Base-by-base conservation (phyloP, 768 basidiomycete species). In the Pisolithus marmoratus region DNA sequence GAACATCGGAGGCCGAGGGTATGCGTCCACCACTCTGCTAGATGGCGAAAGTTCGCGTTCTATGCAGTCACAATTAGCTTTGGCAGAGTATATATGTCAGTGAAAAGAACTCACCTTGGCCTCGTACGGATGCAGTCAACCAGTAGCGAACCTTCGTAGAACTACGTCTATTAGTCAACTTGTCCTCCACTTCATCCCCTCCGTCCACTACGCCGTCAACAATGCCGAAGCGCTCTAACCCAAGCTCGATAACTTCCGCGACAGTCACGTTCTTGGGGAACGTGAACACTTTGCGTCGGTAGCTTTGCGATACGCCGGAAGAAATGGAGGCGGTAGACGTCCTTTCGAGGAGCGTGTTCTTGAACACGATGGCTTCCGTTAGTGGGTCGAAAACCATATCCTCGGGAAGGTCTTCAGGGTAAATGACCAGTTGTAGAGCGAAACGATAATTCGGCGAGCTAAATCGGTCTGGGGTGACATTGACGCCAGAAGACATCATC, bases 181-280 rank as follows among this genome's bases (percentile, higher is more conserved):
- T 94, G 64, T 97, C 95, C 68, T 99, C 96, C 1, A 99, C 81
- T 62, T 97, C 95, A 66, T 99, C 96, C 1, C 96, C 96, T 2
- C 96, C 96, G 66, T 97, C 94, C 2, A 98, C 95, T 2, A 99
- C 93, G n/a, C 94, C 96, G 37, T 96, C 95, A 34, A 81, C 73
- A 51, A 99, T 96, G 2, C 96, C 96, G 63, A 98, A 97, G 52
- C 93, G 72, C 63, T 97, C 96, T 56, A 99, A 65, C 5, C 87
- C 89, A 36, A 90, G 74, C 67, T 99, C 96, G 37, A 96, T 92
- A 14, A 94, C 94, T 68, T 99, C 96, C 0, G 94, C 91, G 3
- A 97, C 96, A 0, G 92, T 98, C 34, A 89, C 85, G 60, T 96
- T 98, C 69, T 91, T 88, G 1, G 95, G 91, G 70, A 98, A 87